Base-by-base conservation (phyloP, 805 yeast genomes). In the Kuraishia molischiana region DNA sequence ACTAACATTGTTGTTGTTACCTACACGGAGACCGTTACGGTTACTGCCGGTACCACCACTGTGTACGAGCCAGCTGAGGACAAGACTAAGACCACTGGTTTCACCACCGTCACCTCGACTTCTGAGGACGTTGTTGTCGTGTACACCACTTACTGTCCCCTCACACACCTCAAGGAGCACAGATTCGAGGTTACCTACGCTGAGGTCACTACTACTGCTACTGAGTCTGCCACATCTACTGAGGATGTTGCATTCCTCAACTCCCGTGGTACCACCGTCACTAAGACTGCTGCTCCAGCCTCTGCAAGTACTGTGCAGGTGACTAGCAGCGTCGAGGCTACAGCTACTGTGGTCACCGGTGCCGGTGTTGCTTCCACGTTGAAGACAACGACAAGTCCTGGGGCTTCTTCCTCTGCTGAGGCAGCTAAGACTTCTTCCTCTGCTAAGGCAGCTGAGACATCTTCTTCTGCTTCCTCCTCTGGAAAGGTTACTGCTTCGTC, bases 181-280 rank as follows among this genome's bases (percentile, higher is more conserved):
- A 55, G 54, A 14, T 47, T 55, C 18, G 45, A 59, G 14, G 60
- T 61, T 22, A 51, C 54, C 22, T 58, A 53, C 30, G 56, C 53
- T 37, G 58, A 57, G 14, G 49, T 47, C 24, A 46, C 50, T 28
- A 44, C 55, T 15, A 42, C 47, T 6, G 43, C 45, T 11, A 44
- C 54, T 37, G 49, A 51, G 15, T 11, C 34, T 20, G 31, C 46
- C 13, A 52, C 56, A 39, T 42, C 42, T 10, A 44, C 37, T 17
- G 40, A 36, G 19, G 34, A 33, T n/a, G 28, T 37, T 10, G 19
- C 41, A 14, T 47, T 55, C 34, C 38, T 41, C 28, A 39, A 44
- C 42, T 49, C 56, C 28, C 51, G 29, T 44, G 44, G 40, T 47
- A 51, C 33, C 57, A 59, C 32, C 39, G 45, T 31, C 29, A 40